These are phyloP conservation scores for Trichosporon inkin DNA, from an alignment of 1,284 basidiomycete species.

Conservation along the genomic window DNA sequence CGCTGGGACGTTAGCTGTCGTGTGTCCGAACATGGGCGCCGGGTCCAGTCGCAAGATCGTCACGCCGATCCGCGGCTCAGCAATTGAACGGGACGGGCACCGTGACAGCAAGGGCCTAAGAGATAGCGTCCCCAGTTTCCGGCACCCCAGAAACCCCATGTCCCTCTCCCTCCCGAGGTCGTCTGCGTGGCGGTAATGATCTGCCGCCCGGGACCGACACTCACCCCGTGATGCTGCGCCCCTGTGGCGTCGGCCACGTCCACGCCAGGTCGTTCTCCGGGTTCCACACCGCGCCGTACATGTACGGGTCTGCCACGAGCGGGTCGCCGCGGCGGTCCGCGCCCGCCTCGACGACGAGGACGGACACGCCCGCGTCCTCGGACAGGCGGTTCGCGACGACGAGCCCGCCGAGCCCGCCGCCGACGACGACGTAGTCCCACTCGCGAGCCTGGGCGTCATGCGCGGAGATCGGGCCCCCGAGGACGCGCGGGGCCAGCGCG, in stretches of 20 bases:
- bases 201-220: too few relatives aligned
- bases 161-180: too few relatives aligned
- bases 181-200: too few relatives aligned
- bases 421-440: constrained; percentile 19
- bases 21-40: too few relatives aligned
- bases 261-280: constrained; percentile 22
- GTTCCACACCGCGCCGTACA: constrained; percentile 23
- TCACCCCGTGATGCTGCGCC: constrained; percentile 21
- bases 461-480: background rate
- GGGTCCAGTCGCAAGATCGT: too few relatives aligned
- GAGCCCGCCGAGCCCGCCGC: constrained; percentile 19
- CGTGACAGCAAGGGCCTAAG: too few relatives aligned
- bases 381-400: constrained; percentile 15
- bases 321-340: constrained; percentile 26
- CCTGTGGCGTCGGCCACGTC: constrained; percentile 20
- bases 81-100: too few relatives aligned
- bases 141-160: too few relatives aligned
- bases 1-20: constrained; percentile 15
- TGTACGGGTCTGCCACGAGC: constrained; percentile 19
- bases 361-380: constrained; percentile 10
- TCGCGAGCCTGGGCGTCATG: background rate
- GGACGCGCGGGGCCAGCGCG: background rate
- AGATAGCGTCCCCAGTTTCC: too few relatives aligned
- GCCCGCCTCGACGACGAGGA: constrained; percentile 29
- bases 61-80: too few relatives aligned